Conservation (phyloP, 768 basidiomycete species). For the Suillus ampliporus region DNA sequence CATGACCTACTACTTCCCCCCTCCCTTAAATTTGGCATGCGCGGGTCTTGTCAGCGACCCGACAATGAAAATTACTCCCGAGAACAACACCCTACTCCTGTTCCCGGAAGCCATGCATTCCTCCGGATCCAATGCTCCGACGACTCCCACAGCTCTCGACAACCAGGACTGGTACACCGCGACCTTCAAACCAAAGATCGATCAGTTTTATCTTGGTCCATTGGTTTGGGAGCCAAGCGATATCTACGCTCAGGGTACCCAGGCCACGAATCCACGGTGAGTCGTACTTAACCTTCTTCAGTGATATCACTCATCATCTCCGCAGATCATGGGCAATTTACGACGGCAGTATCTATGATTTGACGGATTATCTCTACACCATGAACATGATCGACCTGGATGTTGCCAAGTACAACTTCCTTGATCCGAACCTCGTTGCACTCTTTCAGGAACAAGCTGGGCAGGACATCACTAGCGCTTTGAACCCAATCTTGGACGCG, state of each 20-base stretch:
- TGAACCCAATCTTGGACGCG: constrained; percentile 51
- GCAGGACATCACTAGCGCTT: constrained; percentile 58
- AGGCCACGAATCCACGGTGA: constrained; percentile 40
- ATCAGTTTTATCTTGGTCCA: constrained; percentile 62
- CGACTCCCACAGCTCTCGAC: constrained; percentile 41
- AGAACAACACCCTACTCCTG: constrained; percentile 53
- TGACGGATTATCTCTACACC: constrained; percentile 73
- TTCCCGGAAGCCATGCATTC: constrained; percentile 58
- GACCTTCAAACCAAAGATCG: constrained; percentile 59
- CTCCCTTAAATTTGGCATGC: constrained; percentile 63
- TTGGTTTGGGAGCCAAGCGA: constrained; percentile 54
- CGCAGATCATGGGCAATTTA: constrained; percentile 64
- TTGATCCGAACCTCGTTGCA: constrained; percentile 52
- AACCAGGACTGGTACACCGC: constrained; percentile 60
- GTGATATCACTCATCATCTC: constrained; percentile 15
- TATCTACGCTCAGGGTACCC: constrained; percentile 43
- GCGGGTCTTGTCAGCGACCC: constrained; percentile 58
- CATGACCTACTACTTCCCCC: constrained; percentile 66
- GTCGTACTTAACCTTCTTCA: constrained; percentile 17
- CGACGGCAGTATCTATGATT: constrained; percentile 61
- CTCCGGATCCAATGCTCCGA: constrained; percentile 52
- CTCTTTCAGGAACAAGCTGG: constrained; percentile 66
- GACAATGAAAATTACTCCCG: constrained; percentile 43
- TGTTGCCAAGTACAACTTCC: constrained; percentile 53
- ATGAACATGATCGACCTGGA: constrained; percentile 48